Evolutionary conservation across 2,329 filamentous ascomycete genomes (phyloP).

Genomic region (Parascedosporium putredinis): DNA sequence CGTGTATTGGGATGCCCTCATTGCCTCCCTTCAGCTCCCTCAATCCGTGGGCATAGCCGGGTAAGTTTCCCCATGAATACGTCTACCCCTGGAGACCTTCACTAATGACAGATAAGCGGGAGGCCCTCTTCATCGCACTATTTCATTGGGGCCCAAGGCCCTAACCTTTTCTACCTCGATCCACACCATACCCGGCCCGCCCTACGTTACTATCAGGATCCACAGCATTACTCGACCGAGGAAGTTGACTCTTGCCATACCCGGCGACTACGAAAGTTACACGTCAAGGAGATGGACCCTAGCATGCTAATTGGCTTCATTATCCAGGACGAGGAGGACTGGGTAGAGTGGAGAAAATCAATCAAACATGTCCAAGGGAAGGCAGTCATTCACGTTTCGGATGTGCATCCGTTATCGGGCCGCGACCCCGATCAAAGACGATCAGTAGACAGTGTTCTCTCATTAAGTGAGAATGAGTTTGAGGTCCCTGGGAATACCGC

Average conservation of each 20-base stretch:
- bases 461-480: conserved; percentile 76
- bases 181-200: conserved; percentile 77
- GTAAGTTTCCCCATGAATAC: conserved; percentile 35
- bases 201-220: conserved; percentile 50
- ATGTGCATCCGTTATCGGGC: conserved; percentile 55
- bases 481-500: no score
- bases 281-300: conserved; percentile 89
- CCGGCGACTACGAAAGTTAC: conserved; percentile 67
- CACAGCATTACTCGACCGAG: conserved; percentile 51
- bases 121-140: conserved; percentile 78
- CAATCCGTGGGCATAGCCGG: conserved; percentile 96
- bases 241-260: conserved; percentile 84
- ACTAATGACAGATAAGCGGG: no score
- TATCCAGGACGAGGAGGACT: conserved; percentile 73
- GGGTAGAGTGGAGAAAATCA: conserved; percentile 69
- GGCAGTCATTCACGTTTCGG: conserved; percentile 73
- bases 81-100: no score
- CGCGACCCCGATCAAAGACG: neutral
- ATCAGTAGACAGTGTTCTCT: conserved; percentile 84
- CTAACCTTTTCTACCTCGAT: conserved; percentile 86
- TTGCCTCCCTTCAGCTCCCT: conserved; percentile 70
- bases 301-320: conserved; percentile 96
- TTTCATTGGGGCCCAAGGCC: conserved; percentile 52
- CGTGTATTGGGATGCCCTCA: conserved; percentile 91
- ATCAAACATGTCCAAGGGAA: conserved; percentile 70